Evolutionary conservation across 495 filamentous ascomycete species (phyloP).

Genomic region (Parachaetomium inaequale): DNA sequence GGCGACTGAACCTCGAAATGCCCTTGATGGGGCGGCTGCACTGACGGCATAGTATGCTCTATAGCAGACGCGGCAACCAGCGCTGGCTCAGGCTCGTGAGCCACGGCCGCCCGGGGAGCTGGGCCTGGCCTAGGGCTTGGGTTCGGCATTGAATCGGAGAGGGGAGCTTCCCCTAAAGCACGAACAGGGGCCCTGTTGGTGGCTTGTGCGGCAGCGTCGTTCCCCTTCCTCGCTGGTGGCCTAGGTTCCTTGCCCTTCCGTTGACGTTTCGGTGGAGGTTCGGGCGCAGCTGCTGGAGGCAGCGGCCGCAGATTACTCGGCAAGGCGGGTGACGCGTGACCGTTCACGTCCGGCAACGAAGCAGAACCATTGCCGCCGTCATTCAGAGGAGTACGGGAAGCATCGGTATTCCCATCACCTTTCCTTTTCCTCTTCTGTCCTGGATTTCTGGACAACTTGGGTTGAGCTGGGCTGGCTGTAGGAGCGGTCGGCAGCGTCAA

Average conservation of each 20-base stretch:
- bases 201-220: background rate
- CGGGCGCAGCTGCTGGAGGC: background rate
- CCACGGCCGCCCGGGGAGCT: background rate
- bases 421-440: constrained; percentile 34
- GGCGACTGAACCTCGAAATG: constrained; percentile 34
- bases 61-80: constrained; percentile 6
- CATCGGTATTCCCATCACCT: constrained; percentile 8
- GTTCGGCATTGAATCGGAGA: background rate
- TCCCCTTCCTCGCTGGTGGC: constrained; percentile 8
- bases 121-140: background rate
- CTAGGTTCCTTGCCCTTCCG: constrained; percentile 26
- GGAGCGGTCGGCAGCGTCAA: constrained; percentile 15
- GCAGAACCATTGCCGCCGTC: background rate
- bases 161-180: background rate
- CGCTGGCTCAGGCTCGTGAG: constrained; percentile 6
- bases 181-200: background rate
- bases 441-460: background rate
- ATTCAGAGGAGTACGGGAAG: background rate
- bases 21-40: constrained; percentile 24
- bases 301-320: background rate
- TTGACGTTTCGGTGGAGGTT: constrained; percentile 28
- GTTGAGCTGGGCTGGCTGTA: constrained; percentile 9
- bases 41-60: constrained; percentile 21
- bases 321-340: constrained; percentile 7
- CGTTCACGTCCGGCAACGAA: constrained; percentile 12